Base-by-base conservation (phyloP, 2,329 filamentous ascomycete species). In the Fusarium subtropicale region DNA sequence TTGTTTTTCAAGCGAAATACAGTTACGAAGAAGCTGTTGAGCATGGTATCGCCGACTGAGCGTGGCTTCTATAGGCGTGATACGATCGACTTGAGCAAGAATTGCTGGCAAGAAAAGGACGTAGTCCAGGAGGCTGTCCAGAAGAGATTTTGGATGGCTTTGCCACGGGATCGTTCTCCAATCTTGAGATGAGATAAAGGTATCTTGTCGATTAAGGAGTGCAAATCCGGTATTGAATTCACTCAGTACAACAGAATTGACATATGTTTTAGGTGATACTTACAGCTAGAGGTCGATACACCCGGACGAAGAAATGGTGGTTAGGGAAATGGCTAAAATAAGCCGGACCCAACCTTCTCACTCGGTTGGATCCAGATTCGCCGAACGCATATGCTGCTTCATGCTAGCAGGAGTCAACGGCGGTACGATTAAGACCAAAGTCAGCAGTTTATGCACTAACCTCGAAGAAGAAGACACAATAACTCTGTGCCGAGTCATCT, bases 261-360 rank as follows among this genome's bases (percentile, higher is more conserved):
- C 33, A 28, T 18, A 18, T n/a, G 9, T 42, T 15, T 30, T 28
- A n/a, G n/a, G 28, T 26, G 30, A 22, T 38, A 79, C 85, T 79
- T 78, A 87, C 86, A 46, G 83, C 84, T 48, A 79, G 81, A 16
- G 83, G 85, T 26, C 87, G 82, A 67, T 85, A 88, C 7, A 88
- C 80, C 13, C 86, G 81, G 26, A 83, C 82, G 58, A 88, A 88
- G 72, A 86, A 88, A 71, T 88, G 86, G 60, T 88, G 87, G 13
- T 83, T 80, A 3, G 87, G 87, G 55, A 88, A 88, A 0, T 76
- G 76, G 38, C 79, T 79, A 64, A 87, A 88, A 42, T 77, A 75
- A 5, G 77, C 76, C 1, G 87, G 84, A 0, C 86, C 85, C 20
- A 79, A 74, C 26, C 78, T 79, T 47, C 79, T 79, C 53, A 72